These are phyloP conservation scores for Schizophyllum commune DNA, from an alignment of 1,284 basidiomycete species.

Conservation along the genomic window DNA sequence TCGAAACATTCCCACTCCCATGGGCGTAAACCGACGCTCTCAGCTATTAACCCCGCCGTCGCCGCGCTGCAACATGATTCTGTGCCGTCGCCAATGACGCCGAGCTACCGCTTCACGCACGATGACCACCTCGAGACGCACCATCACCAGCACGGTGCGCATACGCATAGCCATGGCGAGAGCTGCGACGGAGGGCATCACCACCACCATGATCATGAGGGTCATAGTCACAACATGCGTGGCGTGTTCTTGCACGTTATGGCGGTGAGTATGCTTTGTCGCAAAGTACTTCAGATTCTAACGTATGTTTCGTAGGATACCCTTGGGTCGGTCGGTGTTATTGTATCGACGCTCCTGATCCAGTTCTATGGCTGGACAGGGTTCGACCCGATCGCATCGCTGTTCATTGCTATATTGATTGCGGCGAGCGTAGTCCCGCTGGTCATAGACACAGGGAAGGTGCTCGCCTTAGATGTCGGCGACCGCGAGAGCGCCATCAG, in stretches of 20 bases:
- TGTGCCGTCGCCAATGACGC: conserved; percentile 42
- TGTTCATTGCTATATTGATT: conserved; percentile 95
- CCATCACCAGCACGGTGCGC: conserved; percentile 42
- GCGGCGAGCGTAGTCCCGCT: conserved; percentile 93
- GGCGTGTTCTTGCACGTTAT: conserved; percentile 95
- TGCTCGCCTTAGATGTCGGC: conserved; percentile 83
- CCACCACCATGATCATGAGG: conserved; percentile 40
- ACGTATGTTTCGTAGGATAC: conserved; percentile 54
- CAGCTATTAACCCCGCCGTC: conserved; percentile 13
- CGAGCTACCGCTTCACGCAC: conserved; percentile 51
- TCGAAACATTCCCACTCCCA: background rate
- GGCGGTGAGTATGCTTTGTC: conserved; percentile 50
- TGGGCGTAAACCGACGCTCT: conserved; percentile 7
- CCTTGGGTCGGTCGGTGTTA: conserved; percentile 94
- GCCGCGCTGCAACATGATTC: conserved; percentile 2
- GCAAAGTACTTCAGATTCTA: conserved; percentile 3
- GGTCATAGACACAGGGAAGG: conserved; percentile 87
- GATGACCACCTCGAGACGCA: conserved; percentile 53
- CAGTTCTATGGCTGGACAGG: conserved; percentile 99
- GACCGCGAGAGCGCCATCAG: conserved; percentile 61
- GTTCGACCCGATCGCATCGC: conserved; percentile 96
- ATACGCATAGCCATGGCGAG: conserved; percentile 44
- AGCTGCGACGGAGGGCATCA: conserved; percentile 26
- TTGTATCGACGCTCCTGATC: conserved; percentile 93
- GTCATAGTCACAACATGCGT: conserved; percentile 97